Conservation (phyloP, 2,329 filamentous ascomycete genomes). For the Chaetomiaceae sp. region DNA sequence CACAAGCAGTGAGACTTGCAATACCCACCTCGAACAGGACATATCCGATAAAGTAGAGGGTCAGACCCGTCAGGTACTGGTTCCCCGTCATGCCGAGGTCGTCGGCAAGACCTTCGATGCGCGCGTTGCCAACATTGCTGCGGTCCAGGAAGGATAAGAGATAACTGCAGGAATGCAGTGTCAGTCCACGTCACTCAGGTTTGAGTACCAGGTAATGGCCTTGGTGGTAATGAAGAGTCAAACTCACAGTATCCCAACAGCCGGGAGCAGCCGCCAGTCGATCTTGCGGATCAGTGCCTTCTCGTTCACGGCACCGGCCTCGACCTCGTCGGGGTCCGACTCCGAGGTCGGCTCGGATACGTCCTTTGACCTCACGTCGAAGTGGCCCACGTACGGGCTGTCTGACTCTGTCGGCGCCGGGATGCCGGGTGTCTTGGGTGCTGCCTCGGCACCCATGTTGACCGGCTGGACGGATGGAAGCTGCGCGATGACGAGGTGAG, state of each 20-base stretch:
- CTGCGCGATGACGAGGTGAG: background rate
- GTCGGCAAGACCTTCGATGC: conserved; percentile 49
- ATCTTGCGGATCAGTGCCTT: conserved; percentile 54
- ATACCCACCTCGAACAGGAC: conserved; percentile 52
- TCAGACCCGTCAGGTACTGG: conserved; percentile 61
- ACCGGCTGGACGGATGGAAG: background rate
- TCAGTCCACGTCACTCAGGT: no score
- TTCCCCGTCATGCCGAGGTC: conserved; percentile 54
- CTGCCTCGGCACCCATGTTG: background rate
- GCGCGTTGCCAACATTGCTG: conserved; percentile 57
- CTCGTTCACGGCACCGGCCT: conserved; percentile 43
- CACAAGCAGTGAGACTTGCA: no score
- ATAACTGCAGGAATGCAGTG: no score
- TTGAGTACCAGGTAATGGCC: no score
- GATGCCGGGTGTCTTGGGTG: background rate
- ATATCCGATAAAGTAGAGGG: conserved; percentile 61
- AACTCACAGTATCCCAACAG: conserved; percentile 51
- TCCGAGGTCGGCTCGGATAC: conserved; percentile 15
- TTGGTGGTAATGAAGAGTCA: no score
- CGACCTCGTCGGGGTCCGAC: conserved; percentile 18
- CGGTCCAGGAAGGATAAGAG: conserved; percentile 54
- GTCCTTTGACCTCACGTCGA: conserved; percentile 3
- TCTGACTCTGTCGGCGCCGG: background rate
- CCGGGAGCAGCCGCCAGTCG: conserved; percentile 48
- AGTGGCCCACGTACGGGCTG: background rate